Conservation (phyloP, 805 yeast species). For the Yarrowia alimentaria region DNA sequence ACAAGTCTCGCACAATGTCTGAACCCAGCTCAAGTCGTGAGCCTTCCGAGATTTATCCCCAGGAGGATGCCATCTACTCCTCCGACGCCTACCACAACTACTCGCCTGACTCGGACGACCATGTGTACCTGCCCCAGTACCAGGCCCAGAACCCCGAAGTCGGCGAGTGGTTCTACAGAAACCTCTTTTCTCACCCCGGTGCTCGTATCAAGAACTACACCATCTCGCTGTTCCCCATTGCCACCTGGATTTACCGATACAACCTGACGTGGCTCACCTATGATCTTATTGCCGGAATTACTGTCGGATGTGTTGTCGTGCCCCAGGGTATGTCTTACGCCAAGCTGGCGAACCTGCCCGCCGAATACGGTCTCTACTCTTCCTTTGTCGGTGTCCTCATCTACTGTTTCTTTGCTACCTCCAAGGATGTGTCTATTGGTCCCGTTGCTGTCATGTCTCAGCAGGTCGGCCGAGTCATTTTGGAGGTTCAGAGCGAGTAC, state of each 20-base stretch:
- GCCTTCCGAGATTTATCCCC: slow-evolving; percentile 18
- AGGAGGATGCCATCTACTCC: slow-evolving; percentile 12
- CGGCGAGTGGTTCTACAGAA: slow-evolving; percentile 14
- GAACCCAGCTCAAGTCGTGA: slow-evolving; percentile 11
- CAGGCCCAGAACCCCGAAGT: slow-evolving; percentile 18
- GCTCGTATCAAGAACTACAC: slow-evolving; percentile 49
- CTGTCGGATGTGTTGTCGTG: slow-evolving; percentile 89
- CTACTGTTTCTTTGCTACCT: slow-evolving; percentile 89
- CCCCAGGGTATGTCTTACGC: slow-evolving; percentile 98
- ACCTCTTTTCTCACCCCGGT: slow-evolving; percentile 41
- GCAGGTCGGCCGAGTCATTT: slow-evolving; percentile 76
- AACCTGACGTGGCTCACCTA: slow-evolving; percentile 74
- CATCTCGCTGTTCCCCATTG: slow-evolving; percentile 70
- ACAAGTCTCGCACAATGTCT: not conserved
- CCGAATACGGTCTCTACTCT: slow-evolving; percentile 87
- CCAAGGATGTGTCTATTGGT: slow-evolving; percentile 93
- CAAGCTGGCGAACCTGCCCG: slow-evolving; percentile 71
- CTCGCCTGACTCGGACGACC: slow-evolving; percentile 8
- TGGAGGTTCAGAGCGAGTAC: slow-evolving; percentile 55
- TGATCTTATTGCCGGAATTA: slow-evolving; percentile 86
- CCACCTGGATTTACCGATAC: slow-evolving; percentile 82
- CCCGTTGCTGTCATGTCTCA: slow-evolving; percentile 96
- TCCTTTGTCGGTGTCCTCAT: slow-evolving; percentile 87
- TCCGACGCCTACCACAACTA: too few species aligned
- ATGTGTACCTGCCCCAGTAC: slow-evolving; percentile 23